Base-by-base conservation (phyloP, 257 asterid species). In the Verbascum thapsus region DNA sequence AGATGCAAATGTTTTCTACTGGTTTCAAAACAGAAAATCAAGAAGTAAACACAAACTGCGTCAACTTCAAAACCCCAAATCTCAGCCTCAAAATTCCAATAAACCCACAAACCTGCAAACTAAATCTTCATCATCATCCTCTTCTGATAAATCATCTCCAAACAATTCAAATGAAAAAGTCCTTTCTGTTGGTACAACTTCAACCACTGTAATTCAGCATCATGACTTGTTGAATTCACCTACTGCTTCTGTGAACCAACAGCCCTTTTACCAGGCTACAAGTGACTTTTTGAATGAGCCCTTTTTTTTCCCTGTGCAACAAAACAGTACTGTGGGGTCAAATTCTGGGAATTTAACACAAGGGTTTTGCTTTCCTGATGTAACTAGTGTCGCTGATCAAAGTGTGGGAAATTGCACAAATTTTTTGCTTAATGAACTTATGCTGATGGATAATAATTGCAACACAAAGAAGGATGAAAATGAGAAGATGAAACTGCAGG, bases 21-120 rank as follows among this genome's bases (percentile, higher is more conserved):
- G 99, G 99, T 94, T 94, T 66, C 99, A 94, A 51, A 94, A 94
- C 78, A 67, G 99, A 16, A 94, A 94, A 74, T 94, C 99, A 3
- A 74, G 99, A 56, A 87, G 88, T 88, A 94, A 94, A 50, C 90
- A 86, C 75, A 94, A 94, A 74, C 95, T 82, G 38, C 91, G 94
- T 50, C 90, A 83, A 44, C 74, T 85, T 38, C 89, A 82, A 7
- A 64, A 15, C 72, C 3, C 71, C 70, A 83, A 70, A n/a, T 16
- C 76, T 23, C 72, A 60, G 7, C 58, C 57, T 0, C 76, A 49
- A n/a, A n/a, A n/a, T n/a, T n/a, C n/a, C n/a, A n/a, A n/a, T n/a
- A n/a, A n/a, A n/a, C n/a, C n/a, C n/a, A 12, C 53, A 35, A 44
- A 64, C 73, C 48, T 69, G n/a, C n/a, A n/a, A n/a, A 15, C 71